A percentile compares a stretch with the other conserved stretches of the same genome.
These are phyloP conservation scores for Daldinia childiae DNA, from an alignment of 495 filamentous ascomycete species.

Conservation along the genomic window DNA sequence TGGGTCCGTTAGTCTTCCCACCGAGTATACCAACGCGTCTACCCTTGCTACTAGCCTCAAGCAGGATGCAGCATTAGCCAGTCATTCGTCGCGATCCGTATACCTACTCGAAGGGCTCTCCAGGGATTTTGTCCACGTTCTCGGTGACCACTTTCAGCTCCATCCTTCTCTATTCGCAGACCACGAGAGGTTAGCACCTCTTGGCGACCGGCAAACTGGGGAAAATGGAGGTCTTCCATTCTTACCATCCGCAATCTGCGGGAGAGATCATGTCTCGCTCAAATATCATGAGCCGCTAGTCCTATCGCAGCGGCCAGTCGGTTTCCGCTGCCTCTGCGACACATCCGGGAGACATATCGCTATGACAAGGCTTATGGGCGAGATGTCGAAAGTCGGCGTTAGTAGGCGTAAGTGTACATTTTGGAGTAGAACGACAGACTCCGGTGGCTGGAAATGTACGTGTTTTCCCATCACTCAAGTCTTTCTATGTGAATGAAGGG, in stretches of 20 bases:
- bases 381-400: not conserved
- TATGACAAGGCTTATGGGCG: not conserved
- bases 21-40: not conserved
- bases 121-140: not conserved
- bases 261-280: not conserved
- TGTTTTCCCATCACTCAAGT: not conserved
- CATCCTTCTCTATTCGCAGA: not conserved
- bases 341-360: not conserved
- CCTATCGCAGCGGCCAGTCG: not conserved
- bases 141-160: conserved; percentile 3
- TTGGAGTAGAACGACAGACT: not conserved
- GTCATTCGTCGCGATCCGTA: not conserved
- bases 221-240: conserved; percentile 4
- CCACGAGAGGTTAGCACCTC: not conserved
- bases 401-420: conserved; percentile 1
- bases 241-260: not conserved
- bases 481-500: too few species aligned
- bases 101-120: conserved; percentile 5
- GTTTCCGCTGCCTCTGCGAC: not conserved
- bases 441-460: conserved; percentile 1
- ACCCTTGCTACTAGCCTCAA: not conserved
- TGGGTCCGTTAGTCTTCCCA: not conserved
- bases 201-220: not conserved
- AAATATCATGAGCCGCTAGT: conserved; percentile 4
- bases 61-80: not conserved